A percentile compares a stretch with the other conserved stretches of the same genome.
These are phyloP conservation scores for Dichotomopilus funicola DNA, from an alignment of 2,329 filamentous ascomycete species.

Conservation along the genomic window DNA sequence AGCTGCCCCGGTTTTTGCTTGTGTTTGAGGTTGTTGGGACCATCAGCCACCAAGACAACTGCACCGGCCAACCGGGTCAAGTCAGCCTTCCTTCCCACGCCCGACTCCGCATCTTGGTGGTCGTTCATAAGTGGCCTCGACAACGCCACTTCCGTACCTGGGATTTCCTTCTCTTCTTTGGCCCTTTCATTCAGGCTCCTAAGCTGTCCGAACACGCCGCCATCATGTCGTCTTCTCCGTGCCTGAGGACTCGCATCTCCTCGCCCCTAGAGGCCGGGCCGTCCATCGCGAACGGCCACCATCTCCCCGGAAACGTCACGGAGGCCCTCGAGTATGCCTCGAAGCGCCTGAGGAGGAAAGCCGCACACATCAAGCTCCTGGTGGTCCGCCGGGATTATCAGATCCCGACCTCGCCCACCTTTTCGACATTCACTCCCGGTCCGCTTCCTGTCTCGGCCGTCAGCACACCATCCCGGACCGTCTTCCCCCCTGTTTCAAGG, in stretches of 20 bases:
- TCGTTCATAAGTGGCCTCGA: no score
- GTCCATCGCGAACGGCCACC: conserved; percentile 52
- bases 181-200: background rate
- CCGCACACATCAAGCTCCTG: conserved; percentile 51
- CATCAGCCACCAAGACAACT: background rate
- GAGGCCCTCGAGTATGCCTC: conserved; percentile 55
- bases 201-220: background rate
- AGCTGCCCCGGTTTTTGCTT: background rate
- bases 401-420: conserved; percentile 17
- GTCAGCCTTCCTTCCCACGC: no score
- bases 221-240: conserved; percentile 28
- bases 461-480: conserved; percentile 13
- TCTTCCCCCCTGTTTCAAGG: conserved; percentile 23
- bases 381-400: conserved; percentile 17
- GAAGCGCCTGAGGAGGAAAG: conserved; percentile 47
- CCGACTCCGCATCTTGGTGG: background rate
- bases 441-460: conserved; percentile 13
- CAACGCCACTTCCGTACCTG: no score
- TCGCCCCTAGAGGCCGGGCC: conserved; percentile 56
- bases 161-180: no score
- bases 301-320: conserved; percentile 49
- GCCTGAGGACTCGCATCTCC: conserved; percentile 52
- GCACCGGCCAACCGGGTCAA: background rate
- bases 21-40: background rate
- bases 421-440: conserved; percentile 16